Conservation (phyloP, 805 yeast species). For the Suhomyces prunicola region DNA sequence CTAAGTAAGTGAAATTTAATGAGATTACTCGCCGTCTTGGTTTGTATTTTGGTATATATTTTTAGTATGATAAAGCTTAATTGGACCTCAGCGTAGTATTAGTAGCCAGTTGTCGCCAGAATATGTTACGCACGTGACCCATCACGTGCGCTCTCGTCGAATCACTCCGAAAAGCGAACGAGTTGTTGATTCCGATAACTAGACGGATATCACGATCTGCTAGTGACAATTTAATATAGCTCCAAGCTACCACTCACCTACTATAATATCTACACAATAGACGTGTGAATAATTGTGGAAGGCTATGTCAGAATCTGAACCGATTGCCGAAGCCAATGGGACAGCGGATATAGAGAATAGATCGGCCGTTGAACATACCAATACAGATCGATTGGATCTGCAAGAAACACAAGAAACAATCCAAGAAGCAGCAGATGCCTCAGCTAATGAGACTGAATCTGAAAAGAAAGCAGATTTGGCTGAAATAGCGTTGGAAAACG, state of each 20-base stretch:
- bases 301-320: background rate
- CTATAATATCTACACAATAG: background rate
- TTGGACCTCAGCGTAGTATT: background rate
- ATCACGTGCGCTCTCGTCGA: background rate
- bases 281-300: background rate
- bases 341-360: background rate
- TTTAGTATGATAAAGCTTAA: background rate
- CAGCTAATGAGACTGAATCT: background rate
- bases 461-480: background rate
- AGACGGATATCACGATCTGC: background rate
- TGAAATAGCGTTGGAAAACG: background rate
- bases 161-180: background rate
- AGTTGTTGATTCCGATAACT: background rate
- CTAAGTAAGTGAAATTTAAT: no score
- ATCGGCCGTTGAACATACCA: background rate
- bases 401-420: background rate
- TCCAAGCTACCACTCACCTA: background rate
- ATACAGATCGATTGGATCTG: background rate
- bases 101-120: background rate
- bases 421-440: background rate
- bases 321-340: background rate
- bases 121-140: background rate
- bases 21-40: no score
- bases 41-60: background rate
- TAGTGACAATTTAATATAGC: background rate